These are phyloP conservation scores for Hebeloma cylindrosporum DNA, from an alignment of 768 basidiomycete species.

Conservation along the genomic window DNA sequence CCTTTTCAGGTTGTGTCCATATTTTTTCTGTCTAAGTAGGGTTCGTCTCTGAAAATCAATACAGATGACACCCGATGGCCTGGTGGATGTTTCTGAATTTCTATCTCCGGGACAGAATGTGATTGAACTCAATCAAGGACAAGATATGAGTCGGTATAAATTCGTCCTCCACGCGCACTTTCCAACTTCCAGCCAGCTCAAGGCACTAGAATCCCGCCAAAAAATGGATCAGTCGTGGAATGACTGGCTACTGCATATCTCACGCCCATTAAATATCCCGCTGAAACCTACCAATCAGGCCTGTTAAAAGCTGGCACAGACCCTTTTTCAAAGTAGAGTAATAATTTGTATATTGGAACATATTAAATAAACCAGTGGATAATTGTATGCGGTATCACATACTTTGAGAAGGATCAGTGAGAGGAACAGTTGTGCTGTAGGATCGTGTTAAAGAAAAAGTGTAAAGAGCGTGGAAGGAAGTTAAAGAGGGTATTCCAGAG, in stretches of 20 bases:
- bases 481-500: background rate
- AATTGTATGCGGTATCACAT: constrained; percentile 11
- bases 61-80: constrained; percentile 44
- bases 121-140: constrained; percentile 42
- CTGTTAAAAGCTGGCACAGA: background rate
- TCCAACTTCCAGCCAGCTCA: constrained; percentile 48
- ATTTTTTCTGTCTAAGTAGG: background rate
- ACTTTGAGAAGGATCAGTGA: constrained; percentile 8
- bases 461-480: constrained; percentile 19
- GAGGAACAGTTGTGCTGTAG: constrained; percentile 12
- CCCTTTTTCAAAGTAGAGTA: background rate
- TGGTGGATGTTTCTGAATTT: constrained; percentile 53
- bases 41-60: background rate
- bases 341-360: constrained; percentile 10
- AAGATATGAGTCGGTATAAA: constrained; percentile 44
- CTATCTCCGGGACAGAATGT: constrained; percentile 40
- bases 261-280: constrained; percentile 29
- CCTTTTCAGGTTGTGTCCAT: constrained; percentile 34
- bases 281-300: background rate
- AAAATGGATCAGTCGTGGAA: constrained; percentile 41
- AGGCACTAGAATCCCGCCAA: constrained; percentile 28
- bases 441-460: constrained; percentile 17
- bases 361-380: constrained; percentile 19
- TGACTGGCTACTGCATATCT: constrained; percentile 36
- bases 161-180: constrained; percentile 50